phyloP scores from a whole-genome alignment of 345 rosid species.

The Populus nigra region DNA sequence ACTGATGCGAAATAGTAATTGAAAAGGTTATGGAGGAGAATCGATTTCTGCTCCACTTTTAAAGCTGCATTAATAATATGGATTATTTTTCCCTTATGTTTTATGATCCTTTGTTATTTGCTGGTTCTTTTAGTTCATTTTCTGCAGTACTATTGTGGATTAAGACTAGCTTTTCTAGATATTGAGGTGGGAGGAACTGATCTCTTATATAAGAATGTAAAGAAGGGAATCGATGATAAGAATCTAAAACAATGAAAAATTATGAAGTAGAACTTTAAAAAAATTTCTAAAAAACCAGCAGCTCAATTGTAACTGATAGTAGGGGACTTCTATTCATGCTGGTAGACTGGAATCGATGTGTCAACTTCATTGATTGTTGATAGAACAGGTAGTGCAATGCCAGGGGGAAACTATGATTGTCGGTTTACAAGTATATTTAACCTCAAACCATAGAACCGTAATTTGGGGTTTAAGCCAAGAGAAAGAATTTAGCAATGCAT shows the following conservation, averaged over 20 bases:
- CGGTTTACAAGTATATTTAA: not conserved
- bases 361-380: not conserved
- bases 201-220: not conserved
- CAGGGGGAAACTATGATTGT: not conserved
- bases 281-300: too few species aligned
- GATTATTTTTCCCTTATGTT: too few species aligned
- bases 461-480: not conserved
- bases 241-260: not conserved
- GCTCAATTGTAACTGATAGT: not conserved
- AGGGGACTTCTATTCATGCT: not conserved
- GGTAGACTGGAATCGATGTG: not conserved
- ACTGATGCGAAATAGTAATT: not conserved
- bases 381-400: not conserved
- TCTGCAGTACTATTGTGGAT: not conserved
- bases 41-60: not conserved
- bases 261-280: not conserved
- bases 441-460: not conserved
- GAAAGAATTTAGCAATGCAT: not conserved
- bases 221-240: not conserved
- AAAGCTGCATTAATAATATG: not conserved
- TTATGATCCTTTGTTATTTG: not conserved
- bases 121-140: not conserved
- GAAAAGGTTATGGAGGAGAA: conserved; percentile 3
- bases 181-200: not conserved
- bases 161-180: not conserved